A percentile compares a stretch with the other conserved stretches of the same genome.
Conservation (phyloP, 2,329 filamentous ascomycete species). For the Cercospora beticola region DNA sequence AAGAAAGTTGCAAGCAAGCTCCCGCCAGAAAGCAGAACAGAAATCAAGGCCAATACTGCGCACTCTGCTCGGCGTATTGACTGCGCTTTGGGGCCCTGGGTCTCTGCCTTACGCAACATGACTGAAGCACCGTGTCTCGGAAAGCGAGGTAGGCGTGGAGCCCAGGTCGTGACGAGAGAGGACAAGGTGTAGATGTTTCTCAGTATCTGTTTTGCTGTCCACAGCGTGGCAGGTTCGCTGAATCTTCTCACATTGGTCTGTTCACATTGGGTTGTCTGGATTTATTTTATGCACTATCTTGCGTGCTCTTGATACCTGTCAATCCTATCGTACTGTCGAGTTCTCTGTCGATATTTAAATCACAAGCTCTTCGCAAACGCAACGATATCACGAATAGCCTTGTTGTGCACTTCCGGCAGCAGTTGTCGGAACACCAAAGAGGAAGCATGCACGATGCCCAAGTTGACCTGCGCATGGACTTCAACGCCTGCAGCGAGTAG, state of each 20-base stretch:
- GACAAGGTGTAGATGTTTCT: too few species aligned
- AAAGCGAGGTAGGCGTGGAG: too few species aligned
- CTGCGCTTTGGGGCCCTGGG: too few species aligned
- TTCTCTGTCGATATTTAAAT: background rate
- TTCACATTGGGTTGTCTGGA: too few species aligned
- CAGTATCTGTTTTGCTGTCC: too few species aligned
- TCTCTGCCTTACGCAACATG: background rate
- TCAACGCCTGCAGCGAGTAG: slow-evolving; percentile 31
- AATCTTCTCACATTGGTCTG: too few species aligned
- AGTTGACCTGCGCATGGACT: slow-evolving; percentile 29
- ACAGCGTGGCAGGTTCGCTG: too few species aligned
- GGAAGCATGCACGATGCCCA: slow-evolving; percentile 31
- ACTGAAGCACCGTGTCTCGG: background rate
- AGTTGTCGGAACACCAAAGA: slow-evolving; percentile 29
- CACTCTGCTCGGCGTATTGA: background rate
- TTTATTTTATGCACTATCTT: background rate
- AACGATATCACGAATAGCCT: slow-evolving; percentile 26
- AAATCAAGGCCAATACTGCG: background rate
- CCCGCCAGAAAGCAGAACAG: background rate
- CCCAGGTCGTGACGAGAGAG: too few species aligned
- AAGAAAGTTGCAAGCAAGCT: background rate
- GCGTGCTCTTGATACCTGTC: background rate
- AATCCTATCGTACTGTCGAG: background rate
- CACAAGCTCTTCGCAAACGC: slow-evolving; percentile 32
- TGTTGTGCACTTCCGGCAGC: slow-evolving; percentile 31